Base-by-base conservation (phyloP, 192 early-diverging fungal species). In the Phlyctochytrium arcticum region DNA sequence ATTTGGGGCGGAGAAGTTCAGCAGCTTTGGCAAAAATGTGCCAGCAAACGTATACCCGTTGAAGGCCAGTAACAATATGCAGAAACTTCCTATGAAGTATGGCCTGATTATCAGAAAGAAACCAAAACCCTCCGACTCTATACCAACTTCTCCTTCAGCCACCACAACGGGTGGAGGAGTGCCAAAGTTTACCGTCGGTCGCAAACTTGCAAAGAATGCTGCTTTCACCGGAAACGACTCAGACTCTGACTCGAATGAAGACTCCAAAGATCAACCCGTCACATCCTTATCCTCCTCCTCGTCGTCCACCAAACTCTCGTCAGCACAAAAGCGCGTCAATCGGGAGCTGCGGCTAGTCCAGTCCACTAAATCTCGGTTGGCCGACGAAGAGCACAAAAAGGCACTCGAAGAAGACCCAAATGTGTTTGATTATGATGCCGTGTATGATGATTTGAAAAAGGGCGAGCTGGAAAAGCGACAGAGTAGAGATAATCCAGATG, bases 351-450 rank as follows among this genome's bases (percentile, higher is more conserved):
- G 68, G 33, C 53, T 60, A 9, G 60, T 69, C 23, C 50, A 66
- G 39, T 29, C 54, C 34, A 54, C 67, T 30, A 29, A 48, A 51
- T 17, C 23, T 6, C 46, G 36, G 54, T 34, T 44, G 3, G 64
- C 59, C 17, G 68, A 72, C 60, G 75, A 84, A 50, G 69, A 67
- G 34, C 83, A 87, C n/a, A 65, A 77, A 48, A 71, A 80, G 60
- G 89, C 90, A 7, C 64, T 92, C 1, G 79, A 81, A 31, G 78
- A 89, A 65, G 89, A 92, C 62, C 69, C 89, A 9, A 83, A 67
- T 44, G 77, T 87, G 3, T 92, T 88, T 75, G 89, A 90, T 57
- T 92, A 92, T 64, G 90, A 92, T 62, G 87, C 72, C 8, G 84
- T 85, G 1, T 92, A 89, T 66, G 90, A 92, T 48, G 78, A 81